Evolutionary conservation across 768 basidiomycete species (phyloP), one percentile per base, ranked within the genome.

Genomic region (Auricularia sp.): DNA sequence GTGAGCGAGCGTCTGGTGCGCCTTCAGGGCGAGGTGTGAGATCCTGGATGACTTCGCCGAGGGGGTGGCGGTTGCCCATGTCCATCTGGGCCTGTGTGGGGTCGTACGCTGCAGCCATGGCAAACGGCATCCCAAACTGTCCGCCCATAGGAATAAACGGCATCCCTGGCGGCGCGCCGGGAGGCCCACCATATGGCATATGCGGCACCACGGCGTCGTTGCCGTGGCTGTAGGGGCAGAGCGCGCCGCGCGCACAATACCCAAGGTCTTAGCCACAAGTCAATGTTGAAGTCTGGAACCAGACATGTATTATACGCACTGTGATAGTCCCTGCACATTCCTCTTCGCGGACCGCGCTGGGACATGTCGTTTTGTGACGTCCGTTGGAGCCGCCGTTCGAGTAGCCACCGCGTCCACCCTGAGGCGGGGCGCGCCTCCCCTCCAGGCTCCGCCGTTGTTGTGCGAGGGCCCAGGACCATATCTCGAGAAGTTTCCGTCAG

Each of bases 201-300:
- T 81, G 83, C 0, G 89, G 91, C 8, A 90, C 78, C 61, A 91
- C 85, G 36, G 91, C 90, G 71, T 95, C 91, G 1, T 92, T 91
- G 43, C 91, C 93, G 70, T 98, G 95, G 66, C 90, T 93, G 75
- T 85, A 98, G 72, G 92, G 93, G 81, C 95, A 98, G 66, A 83
- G 82, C 21, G 83, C 87, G 59, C 95, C 95, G 36, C 93, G 85
- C 47, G 90, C 84, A 70, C 95, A 98, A 76, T 87, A 97, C 1
- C 95, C 95, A 65, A 87, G 87, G 72, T 95, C 95, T 98, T 68
- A 61, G 8, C 66, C 56, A 64, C 34, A 58, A 21, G n/a, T 64
- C 62, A 62, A 67, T 66, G 65, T 64, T 65, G 63, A 54, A 62
- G 51, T 62, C 35, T 56, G 53, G 14, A 51, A 53, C 34, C 29